Evolutionary conservation across 2,329 filamentous ascomycete species (phyloP), one percentile per base, ranked within the genome.

Genomic region (Aspergillus pseudoviridinutans): DNA sequence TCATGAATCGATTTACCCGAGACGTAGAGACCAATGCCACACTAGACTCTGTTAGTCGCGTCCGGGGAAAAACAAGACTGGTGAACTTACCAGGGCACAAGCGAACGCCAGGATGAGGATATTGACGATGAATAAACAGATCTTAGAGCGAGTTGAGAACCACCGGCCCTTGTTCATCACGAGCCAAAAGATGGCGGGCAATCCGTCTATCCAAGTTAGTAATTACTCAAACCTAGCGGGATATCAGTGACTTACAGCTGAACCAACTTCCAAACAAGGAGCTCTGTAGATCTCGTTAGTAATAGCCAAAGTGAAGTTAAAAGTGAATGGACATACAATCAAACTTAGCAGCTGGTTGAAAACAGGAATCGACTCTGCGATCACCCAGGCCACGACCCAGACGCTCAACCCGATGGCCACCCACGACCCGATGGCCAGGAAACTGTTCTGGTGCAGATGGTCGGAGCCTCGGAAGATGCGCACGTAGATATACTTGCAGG

Each of bases 191-290:
- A 76, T 65, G 3, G 74, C 76, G 4, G 74, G 75, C 4, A 82
- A 64, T 1, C 77, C 77, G 61, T 76, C 67, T 69, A 49, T 28
- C 5, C 20, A 35, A 4, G 38, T 66, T 51, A 68, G 60, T 25
- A 51, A 7, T 44, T 8, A 14, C 14, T 27, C 9, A 0, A 22
- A 32, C 41, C 41, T 3, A 12, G 10, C 41, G 3, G n/a, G 3
- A 4, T 12, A 3, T 42, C 1, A 41, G 41, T 3, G 3, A 58
- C 62, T 56, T 66, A 69, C 67, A 82, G 61, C 82, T 86, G 68
- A 89, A 89, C 86, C 87, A 89, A 57, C 80, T 84, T 41, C 82
- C 84, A 58, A 89, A 88, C 1, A 88, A 71, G 1, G 85, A 79
- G 51, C 77, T 79, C 64, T 73, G 51, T 53, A 49, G 42, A 25